Conservation (phyloP, 805 yeast genomes). For the Teunomyces kruisii region DNA sequence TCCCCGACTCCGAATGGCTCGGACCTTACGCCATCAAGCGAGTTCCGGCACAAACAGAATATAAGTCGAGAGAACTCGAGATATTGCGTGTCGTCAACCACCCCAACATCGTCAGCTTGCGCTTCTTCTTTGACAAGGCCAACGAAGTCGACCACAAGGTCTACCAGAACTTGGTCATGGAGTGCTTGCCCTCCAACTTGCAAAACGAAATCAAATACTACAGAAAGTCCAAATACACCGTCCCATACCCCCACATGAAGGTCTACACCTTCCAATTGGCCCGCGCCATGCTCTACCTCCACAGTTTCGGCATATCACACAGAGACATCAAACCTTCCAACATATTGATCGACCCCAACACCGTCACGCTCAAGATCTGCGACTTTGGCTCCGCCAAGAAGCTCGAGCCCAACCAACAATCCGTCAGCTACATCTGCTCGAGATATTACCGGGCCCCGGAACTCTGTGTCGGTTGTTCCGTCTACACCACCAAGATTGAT, state of each 20-base stretch:
- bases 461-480: constrained; percentile 83
- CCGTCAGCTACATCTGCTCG: constrained; percentile 93
- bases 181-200: constrained; percentile 77
- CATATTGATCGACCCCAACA: constrained; percentile 69
- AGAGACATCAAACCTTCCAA: constrained; percentile 85
- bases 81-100: constrained; percentile 72
- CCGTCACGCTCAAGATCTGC: constrained; percentile 69
- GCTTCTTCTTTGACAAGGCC: constrained; percentile 69
- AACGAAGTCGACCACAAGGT: constrained; percentile 53
- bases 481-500: constrained; percentile 88
- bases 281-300: constrained; percentile 79
- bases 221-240: constrained; percentile 55
- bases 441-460: constrained; percentile 97
- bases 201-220: constrained; percentile 74
- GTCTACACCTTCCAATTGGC: constrained; percentile 78
- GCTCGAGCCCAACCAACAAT: constrained; percentile 75
- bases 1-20: constrained; percentile 44
- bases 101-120: constrained; percentile 72
- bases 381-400: constrained; percentile 86
- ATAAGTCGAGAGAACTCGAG: constrained; percentile 78
- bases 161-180: constrained; percentile 84
- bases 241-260: constrained; percentile 74
- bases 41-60: constrained; percentile 86
- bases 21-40: constrained; percentile 86
- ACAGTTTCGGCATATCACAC: constrained; percentile 77